Evolutionary conservation across 441 rosid species (phyloP), one percentile per base, ranked within the genome.

Genomic region (Kokia cookei): DNA sequence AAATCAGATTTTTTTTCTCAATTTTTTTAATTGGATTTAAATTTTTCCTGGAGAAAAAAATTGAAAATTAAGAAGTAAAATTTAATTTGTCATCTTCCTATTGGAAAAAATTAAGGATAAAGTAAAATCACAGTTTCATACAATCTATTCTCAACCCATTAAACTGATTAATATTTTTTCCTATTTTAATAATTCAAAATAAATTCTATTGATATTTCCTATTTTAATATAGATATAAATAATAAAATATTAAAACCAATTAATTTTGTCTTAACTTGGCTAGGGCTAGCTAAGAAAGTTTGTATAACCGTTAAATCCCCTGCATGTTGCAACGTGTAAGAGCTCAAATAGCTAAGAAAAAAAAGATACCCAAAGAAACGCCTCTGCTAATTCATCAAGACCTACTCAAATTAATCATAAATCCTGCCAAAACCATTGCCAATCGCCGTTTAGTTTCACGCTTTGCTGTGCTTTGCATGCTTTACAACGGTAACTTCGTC

Each of bases 321-420:
- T 81, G 85, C 90, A 87, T 87, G 93, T 69, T 8, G 83, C 85
- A 15, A 88, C 90, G 90, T 88, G 90, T 82, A 83, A 72, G 50
- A 19, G 48, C 65, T 60, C 47, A 13, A 5, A 35, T 63, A 62
- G 32, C 73, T 29, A 43, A 55, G 62, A 62, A 58, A 15, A 66
- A 76, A 85, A 32, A 60, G 77, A 63, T 76, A 32, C 65, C 69
- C 71, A 66, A 58, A 13, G 82, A 75, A 85, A 81, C 81, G 88
- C 68, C 68, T 67, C 64, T 67, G 24, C 14, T 48, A 29, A 71
- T 9, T n/a, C 72, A 50, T 29, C 76, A 73, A 42, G 57, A 43
- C 72, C 40, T 45, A 43, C 37, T 53, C 17, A 15, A 32, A 11
- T 24, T 15, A 24, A 51, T 66, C 63, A 42, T 19, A 45, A 22